phyloP scores from a whole-genome alignment of 1,139 yeast genomes.

The Nadsonia starkeyi-henricii region DNA sequence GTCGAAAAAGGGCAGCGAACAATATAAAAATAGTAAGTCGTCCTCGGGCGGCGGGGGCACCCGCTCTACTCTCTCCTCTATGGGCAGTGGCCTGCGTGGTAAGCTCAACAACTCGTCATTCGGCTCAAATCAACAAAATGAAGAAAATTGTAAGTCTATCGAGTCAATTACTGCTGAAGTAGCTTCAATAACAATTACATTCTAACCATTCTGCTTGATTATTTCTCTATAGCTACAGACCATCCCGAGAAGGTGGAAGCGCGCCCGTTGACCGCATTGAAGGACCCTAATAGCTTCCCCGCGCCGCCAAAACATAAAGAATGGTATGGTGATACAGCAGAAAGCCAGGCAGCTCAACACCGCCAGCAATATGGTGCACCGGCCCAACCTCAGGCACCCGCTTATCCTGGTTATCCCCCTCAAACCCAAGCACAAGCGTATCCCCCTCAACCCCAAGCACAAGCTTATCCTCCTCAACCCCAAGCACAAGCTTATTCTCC shows the following conservation, averaged over 20 bases:
- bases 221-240: neutral
- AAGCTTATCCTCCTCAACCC: conserved; percentile 7
- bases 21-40: neutral
- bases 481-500: conserved; percentile 7
- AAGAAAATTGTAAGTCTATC: conserved; percentile 1
- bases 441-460: conserved; percentile 4
- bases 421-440: conserved; percentile 4
- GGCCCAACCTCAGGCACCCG: conserved; percentile 8
- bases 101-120: neutral
- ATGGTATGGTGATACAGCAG: conserved; percentile 24
- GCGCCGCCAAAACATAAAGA: conserved; percentile 37
- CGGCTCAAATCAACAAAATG: neutral
- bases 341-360: conserved; percentile 14
- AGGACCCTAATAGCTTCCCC: conserved; percentile 33
- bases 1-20: neutral
- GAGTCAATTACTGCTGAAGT: neutral
- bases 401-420: conserved; percentile 4
- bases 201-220: neutral
- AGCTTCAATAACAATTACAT: neutral
- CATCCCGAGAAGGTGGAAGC: conserved; percentile 10
- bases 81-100: neutral
- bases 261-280: conserved; percentile 23
- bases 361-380: conserved; percentile 8
- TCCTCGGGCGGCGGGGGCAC: neutral
- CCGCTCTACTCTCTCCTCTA: neutral